These are phyloP conservation scores for Cyphellophora europaea DNA, from an alignment of 2,329 filamentous ascomycete species.

Conservation along the genomic window DNA sequence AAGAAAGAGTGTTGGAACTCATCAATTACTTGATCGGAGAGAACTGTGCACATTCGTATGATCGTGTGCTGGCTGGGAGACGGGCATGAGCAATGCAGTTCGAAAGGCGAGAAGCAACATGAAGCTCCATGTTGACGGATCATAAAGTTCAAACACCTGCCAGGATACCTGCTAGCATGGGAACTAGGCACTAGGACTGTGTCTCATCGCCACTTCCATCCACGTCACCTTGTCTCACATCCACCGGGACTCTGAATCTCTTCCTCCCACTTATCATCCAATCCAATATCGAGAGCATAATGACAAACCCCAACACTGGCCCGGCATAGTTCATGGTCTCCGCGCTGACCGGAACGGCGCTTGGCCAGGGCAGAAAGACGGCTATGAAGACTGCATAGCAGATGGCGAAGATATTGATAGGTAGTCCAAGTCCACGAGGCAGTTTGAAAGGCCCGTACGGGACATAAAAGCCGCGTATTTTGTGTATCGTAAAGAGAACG, in stretches of 20 bases:
- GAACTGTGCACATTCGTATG: not conserved
- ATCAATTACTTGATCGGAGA: not conserved
- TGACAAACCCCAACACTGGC: constrained; percentile 46
- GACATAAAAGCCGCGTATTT: constrained; percentile 33
- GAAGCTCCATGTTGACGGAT: too few relatives aligned
- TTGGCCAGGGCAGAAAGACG: constrained; percentile 26
- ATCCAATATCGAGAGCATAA: constrained; percentile 32
- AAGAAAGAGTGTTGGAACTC: not conserved
- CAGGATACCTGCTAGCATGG: too few relatives aligned
- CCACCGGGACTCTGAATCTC: constrained; percentile 1
- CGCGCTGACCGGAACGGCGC: constrained; percentile 22
- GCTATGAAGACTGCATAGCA: constrained; percentile 23
- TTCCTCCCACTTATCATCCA: constrained; percentile 7
- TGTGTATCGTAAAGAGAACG: constrained; percentile 39
- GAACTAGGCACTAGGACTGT: too few relatives aligned
- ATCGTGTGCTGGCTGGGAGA: not conserved
- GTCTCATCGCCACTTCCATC: too few relatives aligned
- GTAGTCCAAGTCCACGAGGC: constrained; percentile 21
- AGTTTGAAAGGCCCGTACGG: constrained; percentile 31
- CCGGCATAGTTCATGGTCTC: constrained; percentile 35
- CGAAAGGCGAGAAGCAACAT: too few relatives aligned
- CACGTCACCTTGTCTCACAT: too few relatives aligned
- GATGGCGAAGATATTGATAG: constrained; percentile 23
- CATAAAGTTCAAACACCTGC: too few relatives aligned
- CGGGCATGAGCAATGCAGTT: not conserved